phyloP scores from a whole-genome alignment of 2,329 filamentous ascomycete species.

The Talaromyces funiculosus region DNA sequence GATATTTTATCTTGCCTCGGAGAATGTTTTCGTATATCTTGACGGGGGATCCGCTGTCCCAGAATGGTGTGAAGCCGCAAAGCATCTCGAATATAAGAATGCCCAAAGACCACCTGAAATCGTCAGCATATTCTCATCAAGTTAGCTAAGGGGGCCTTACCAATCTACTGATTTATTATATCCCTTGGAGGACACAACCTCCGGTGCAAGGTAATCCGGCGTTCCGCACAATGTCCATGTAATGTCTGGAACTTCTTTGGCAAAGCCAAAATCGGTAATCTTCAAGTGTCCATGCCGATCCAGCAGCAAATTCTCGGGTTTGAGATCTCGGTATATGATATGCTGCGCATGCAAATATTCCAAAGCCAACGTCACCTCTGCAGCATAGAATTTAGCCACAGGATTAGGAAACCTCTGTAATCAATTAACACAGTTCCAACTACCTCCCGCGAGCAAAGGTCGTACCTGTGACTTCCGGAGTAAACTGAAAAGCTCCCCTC shows the following conservation, averaged over 20 bases:
- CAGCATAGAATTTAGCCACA: conserved; percentile 98
- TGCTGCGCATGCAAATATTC: conserved; percentile 93
- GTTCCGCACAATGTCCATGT: conserved; percentile 98
- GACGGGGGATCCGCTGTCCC: conserved; percentile 95
- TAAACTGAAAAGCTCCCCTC: conserved; percentile 92
- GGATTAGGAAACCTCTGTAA: conserved; percentile 91
- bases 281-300: conserved; percentile 93
- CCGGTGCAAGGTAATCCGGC: conserved; percentile 92
- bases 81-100: conserved; percentile 99
- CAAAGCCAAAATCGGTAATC: conserved; percentile 98
- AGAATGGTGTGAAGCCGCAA: conserved; percentile 97
- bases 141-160: conserved; percentile 55
- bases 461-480: conserved; percentile 84
- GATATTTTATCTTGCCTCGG: conserved; percentile 92
- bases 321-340: conserved; percentile 96
- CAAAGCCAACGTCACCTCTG: conserved; percentile 89
- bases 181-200: conserved; percentile 97
- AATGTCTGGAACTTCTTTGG: conserved; percentile 96
- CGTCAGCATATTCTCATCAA: not conserved
- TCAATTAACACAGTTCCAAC: conserved; percentile 8
- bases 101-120: conserved; percentile 88
- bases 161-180: conserved; percentile 99
- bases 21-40: conserved; percentile 99
- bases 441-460: conserved; percentile 15
- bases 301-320: conserved; percentile 87